phyloP scores from a whole-genome alignment of 1,284 basidiomycete species.

The Heterobasidion occidentale region DNA sequence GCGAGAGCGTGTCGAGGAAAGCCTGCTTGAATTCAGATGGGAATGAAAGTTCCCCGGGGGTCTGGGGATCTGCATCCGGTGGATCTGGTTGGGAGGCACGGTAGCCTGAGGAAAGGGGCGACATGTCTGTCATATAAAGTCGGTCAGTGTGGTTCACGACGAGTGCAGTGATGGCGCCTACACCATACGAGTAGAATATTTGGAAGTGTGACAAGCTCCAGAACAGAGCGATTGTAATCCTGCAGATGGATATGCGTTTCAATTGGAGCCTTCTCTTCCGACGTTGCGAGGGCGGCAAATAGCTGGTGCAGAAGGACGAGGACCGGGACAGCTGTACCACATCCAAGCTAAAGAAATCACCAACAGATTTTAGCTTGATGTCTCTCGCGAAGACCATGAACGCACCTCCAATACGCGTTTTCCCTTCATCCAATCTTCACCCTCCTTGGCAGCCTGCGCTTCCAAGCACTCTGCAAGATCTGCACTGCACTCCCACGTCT shows the following conservation, averaged over 20 bases:
- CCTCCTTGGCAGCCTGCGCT: slow-evolving; percentile 16
- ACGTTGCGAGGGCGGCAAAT: slow-evolving; percentile 29
- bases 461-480: slow-evolving; percentile 69
- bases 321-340: slow-evolving; percentile 86
- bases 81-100: slow-evolving; percentile 16
- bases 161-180: slow-evolving; percentile 29
- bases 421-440: slow-evolving; percentile 23
- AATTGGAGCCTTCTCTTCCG: slow-evolving; percentile 6
- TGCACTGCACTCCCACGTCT: slow-evolving; percentile 96
- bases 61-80: slow-evolving; percentile 13
- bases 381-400: background rate
- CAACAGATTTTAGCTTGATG: no score
- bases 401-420: slow-evolving; percentile 59
- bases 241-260: slow-evolving; percentile 74
- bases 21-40: slow-evolving; percentile 54
- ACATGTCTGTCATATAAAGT: slow-evolving; percentile 30
- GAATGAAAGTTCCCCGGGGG: slow-evolving; percentile 51
- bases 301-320: slow-evolving; percentile 64
- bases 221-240: slow-evolving; percentile 86
- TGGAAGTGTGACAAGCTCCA: slow-evolving; percentile 81
- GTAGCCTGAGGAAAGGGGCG: slow-evolving; percentile 37
- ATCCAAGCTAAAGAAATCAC: slow-evolving; percentile 60
- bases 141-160: background rate
- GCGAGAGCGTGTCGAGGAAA: slow-evolving; percentile 53
- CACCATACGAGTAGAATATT: slow-evolving; percentile 87